Percentiles rank a stretch among this genome's conserved stretches.
phyloP scores from a whole-genome alignment of 176 grass and related monocot genomes.

The Eleusine indica region DNA sequence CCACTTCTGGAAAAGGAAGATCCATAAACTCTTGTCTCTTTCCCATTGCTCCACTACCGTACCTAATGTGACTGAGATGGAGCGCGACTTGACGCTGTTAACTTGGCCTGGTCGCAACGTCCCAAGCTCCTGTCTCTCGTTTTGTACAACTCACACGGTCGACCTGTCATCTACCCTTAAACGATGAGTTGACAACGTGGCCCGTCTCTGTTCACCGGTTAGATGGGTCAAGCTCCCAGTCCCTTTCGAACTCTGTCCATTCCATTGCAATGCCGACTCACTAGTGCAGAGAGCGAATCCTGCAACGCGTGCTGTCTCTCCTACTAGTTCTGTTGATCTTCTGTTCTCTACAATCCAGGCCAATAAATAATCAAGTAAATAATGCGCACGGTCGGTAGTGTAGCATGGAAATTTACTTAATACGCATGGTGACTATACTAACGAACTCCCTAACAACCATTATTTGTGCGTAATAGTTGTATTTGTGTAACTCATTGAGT shows the following conservation, averaged over 20 bases:
- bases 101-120: slow-evolving; percentile 29
- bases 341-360: not conserved
- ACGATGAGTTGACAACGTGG: not conserved
- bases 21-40: not conserved
- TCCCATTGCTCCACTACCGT: not conserved
- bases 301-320: not conserved
- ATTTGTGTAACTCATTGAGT: too few relatives aligned
- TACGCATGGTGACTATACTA: not conserved
- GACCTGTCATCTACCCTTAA: not conserved
- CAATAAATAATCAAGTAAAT: not conserved
- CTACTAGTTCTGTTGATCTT: not conserved
- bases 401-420: not conserved
- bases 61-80: not conserved
- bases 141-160: not conserved
- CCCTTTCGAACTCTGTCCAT: too few relatives aligned
- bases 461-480: too few relatives aligned
- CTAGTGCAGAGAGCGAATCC: too few relatives aligned
- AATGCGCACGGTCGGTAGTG: not conserved
- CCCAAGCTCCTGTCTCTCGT: not conserved
- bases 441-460: not conserved
- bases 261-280: not conserved
- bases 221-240: not conserved
- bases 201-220: not conserved
- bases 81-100: not conserved
- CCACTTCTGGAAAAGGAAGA: not conserved